phyloP scores from a whole-genome alignment of 345 rosid species.

The Fremontodendron californicum region DNA sequence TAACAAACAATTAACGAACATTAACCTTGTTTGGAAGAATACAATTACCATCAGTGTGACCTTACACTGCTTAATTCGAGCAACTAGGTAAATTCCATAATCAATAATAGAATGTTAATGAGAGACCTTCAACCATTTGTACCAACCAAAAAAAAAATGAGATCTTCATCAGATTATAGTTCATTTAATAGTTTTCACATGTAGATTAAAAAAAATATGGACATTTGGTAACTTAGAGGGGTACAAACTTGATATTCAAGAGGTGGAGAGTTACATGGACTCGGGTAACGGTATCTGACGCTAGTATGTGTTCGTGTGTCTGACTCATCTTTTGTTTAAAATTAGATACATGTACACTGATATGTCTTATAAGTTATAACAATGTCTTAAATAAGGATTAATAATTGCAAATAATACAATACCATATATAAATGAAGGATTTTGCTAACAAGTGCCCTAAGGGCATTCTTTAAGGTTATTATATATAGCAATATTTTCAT shows the following conservation, averaged over 20 bases:
- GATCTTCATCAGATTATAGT: neutral
- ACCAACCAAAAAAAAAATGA: neutral
- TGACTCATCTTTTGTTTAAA: too few species aligned
- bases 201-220: neutral
- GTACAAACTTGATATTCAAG: neutral
- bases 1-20: neutral
- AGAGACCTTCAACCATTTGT: neutral
- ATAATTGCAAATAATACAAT: too few species aligned
- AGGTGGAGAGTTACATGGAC: too few species aligned
- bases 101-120: neutral
- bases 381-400: too few species aligned
- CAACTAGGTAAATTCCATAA: neutral
- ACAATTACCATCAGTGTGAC: neutral
- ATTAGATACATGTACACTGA: too few species aligned
- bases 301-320: too few species aligned
- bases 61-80: neutral
- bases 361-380: too few species aligned
- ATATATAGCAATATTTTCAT: too few species aligned
- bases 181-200: neutral
- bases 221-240: neutral
- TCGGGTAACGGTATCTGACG: too few species aligned
- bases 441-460: too few species aligned
- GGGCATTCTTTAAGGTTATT: too few species aligned
- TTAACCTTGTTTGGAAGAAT: neutral
- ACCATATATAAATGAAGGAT: too few species aligned